These are phyloP conservation scores for Alternaria hordeiaustralica DNA, from an alignment of 2,329 filamentous ascomycete species.

Conservation along the genomic window DNA sequence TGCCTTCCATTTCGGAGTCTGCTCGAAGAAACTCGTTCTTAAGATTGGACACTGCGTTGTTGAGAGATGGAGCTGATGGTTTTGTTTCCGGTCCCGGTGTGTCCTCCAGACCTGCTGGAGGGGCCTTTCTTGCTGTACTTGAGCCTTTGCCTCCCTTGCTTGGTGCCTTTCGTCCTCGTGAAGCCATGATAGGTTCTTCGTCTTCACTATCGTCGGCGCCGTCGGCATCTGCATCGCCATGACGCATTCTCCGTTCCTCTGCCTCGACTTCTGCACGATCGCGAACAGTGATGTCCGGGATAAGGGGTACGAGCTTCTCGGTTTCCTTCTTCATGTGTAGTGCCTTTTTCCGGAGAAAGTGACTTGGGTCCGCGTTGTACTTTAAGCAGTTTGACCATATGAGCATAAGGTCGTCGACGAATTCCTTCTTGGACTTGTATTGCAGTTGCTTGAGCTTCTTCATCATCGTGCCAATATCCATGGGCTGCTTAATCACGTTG, in stretches of 20 bases:
- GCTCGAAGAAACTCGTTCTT: conserved; percentile 62
- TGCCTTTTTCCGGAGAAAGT: conserved; percentile 89
- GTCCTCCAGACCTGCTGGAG: conserved; percentile 75
- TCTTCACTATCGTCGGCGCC: conserved; percentile 92
- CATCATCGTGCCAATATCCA: conserved; percentile 98
- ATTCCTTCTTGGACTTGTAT: conserved; percentile 80
- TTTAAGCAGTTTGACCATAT: conserved; percentile 98
- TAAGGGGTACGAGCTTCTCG: conserved; percentile 92
- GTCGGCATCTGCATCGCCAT: conserved; percentile 79
- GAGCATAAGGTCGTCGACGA: conserved; percentile 88
- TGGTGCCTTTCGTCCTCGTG: conserved; percentile 85
- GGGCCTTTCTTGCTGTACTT: conserved; percentile 71
- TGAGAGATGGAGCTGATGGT: conserved; percentile 67
- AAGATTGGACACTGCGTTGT: conserved; percentile 56
- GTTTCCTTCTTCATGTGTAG: conserved; percentile 97
- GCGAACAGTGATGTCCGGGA: conserved; percentile 88
- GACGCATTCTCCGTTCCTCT: conserved; percentile 76
- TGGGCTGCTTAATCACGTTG: conserved; percentile 90
- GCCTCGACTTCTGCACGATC: conserved; percentile 91
- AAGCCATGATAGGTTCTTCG: conserved; percentile 94
- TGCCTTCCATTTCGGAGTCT: conserved; percentile 84
- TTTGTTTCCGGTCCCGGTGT: conserved; percentile 80
- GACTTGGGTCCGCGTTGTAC: conserved; percentile 89
- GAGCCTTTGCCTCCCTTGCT: conserved; percentile 75
- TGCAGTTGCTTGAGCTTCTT: conserved; percentile 82